Conservation (phyloP, 768 basidiomycete genomes). For the Jaapia argillacea region DNA sequence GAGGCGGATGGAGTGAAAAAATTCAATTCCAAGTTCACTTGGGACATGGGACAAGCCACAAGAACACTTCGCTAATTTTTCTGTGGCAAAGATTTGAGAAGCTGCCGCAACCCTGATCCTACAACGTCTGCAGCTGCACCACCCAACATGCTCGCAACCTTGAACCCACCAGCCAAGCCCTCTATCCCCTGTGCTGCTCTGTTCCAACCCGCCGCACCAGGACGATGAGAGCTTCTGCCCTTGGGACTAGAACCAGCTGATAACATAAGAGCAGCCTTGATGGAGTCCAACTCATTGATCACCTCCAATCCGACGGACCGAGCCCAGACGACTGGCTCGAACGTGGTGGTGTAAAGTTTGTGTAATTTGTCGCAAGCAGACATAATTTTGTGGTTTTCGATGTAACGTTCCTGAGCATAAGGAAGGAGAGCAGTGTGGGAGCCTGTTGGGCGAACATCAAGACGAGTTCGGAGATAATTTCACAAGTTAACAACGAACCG, state of each 20-base stretch:
- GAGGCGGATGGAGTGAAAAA: too few species aligned
- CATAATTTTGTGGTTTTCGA: slow-evolving; percentile 80
- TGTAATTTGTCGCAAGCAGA: slow-evolving; percentile 83
- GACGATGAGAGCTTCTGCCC: background rate
- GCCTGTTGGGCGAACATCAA: slow-evolving; percentile 28
- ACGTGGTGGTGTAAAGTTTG: slow-evolving; percentile 68
- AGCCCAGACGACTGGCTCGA: slow-evolving; percentile 71
- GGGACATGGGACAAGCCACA: too few species aligned
- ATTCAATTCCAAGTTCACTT: too few species aligned
- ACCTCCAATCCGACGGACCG: slow-evolving; percentile 85
- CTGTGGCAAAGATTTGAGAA: too few species aligned
- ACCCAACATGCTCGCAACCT: background rate
- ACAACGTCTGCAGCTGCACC: background rate
- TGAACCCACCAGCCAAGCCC: background rate
- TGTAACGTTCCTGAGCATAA: slow-evolving; percentile 76
- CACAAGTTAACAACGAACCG: slow-evolving; percentile 42
- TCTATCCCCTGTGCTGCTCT: background rate
- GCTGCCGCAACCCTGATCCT: background rate
- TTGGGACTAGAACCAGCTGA: slow-evolving; percentile 48
- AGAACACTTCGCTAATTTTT: too few species aligned
- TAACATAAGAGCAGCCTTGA: slow-evolving; percentile 83
- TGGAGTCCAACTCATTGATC: slow-evolving; percentile 74
- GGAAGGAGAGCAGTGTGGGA: slow-evolving; percentile 64
- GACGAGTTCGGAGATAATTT: background rate
- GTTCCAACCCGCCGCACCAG: background rate